These are phyloP conservation scores for Piper longum DNA, from an alignment of 164 flowering plant species.

Conservation along the genomic window DNA sequence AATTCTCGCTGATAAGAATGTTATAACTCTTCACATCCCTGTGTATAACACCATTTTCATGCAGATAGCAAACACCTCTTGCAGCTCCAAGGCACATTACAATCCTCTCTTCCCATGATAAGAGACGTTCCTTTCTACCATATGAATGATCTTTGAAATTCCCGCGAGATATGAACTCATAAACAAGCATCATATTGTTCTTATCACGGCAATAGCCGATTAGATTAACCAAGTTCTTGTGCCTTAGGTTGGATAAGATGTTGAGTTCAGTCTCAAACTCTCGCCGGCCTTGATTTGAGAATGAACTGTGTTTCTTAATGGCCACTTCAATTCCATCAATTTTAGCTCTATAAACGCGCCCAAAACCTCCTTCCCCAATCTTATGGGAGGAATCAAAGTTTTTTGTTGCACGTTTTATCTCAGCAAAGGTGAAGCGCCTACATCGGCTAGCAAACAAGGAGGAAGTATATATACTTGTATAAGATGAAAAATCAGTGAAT, in stretches of 20 bases:
- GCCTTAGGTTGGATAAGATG: conserved; percentile 3
- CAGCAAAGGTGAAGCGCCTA: no score
- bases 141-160: conserved; percentile 10
- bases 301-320: conserved; percentile 45
- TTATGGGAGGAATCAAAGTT: neutral
- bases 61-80: conserved; percentile 1
- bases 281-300: conserved; percentile 40
- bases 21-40: neutral
- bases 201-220: conserved; percentile 3
- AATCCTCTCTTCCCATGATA: conserved; percentile 7
- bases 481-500: no score
- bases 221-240: conserved; percentile 4
- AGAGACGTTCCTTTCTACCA: neutral
- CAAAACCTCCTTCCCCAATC: conserved; percentile 53
- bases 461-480: no score
- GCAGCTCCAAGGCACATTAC: neutral
- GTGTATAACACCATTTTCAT: neutral
- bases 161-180: conserved; percentile 13
- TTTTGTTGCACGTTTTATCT: no score
- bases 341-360: conserved; percentile 37
- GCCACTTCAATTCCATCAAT: conserved; percentile 37
- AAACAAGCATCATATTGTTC: conserved; percentile 11
- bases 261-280: conserved; percentile 37
- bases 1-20: neutral
- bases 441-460: no score